These are phyloP conservation scores for Colletotrichum tropicicola DNA, from an alignment of 2,329 filamentous ascomycete genomes.

Conservation along the genomic window DNA sequence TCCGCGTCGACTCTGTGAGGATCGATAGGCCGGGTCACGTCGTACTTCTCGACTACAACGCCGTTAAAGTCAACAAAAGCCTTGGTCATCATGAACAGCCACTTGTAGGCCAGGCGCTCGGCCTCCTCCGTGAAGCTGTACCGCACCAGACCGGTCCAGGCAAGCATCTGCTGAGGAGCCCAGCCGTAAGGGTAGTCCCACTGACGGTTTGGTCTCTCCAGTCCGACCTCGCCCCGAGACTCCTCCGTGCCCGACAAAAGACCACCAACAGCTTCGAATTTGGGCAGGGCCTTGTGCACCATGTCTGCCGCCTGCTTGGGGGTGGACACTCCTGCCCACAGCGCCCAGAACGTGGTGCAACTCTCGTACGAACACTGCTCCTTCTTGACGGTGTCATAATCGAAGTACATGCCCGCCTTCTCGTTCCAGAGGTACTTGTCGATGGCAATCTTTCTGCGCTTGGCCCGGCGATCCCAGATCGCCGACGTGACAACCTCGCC, in stretches of 20 bases:
- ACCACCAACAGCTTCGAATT: conserved; percentile 88
- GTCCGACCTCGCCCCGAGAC: conserved; percentile 80
- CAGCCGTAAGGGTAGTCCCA: conserved; percentile 99
- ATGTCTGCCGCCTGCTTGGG: conserved; percentile 87
- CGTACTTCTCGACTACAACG: conserved; percentile 98
- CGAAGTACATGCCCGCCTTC: conserved; percentile 94
- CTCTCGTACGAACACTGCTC: conserved; percentile 86
- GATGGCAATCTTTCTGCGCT: conserved; percentile 83
- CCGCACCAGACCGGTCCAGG: conserved; percentile 90
- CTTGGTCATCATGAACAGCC: conserved; percentile 98
- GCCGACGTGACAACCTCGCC: conserved; percentile 83
- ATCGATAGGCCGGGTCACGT: conserved; percentile 89
- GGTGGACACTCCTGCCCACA: conserved; percentile 92
- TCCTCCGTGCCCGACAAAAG: conserved; percentile 89
- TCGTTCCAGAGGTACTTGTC: conserved; percentile 96
- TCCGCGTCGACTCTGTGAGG: conserved; percentile 96
- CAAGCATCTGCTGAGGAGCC: conserved; percentile 98
- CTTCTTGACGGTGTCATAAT: conserved; percentile 89
- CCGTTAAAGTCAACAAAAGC: conserved; percentile 99
- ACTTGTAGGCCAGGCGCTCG: conserved; percentile 91
- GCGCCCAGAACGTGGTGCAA: conserved; percentile 94
- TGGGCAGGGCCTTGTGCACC: conserved; percentile 82
- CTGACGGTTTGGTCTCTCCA: conserved; percentile 91
- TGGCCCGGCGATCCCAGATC: conserved; percentile 88
- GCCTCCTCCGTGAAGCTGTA: conserved; percentile 94